Conservation (phyloP, 148 eudicot species). For the Amaranthus hypochondriacus region DNA sequence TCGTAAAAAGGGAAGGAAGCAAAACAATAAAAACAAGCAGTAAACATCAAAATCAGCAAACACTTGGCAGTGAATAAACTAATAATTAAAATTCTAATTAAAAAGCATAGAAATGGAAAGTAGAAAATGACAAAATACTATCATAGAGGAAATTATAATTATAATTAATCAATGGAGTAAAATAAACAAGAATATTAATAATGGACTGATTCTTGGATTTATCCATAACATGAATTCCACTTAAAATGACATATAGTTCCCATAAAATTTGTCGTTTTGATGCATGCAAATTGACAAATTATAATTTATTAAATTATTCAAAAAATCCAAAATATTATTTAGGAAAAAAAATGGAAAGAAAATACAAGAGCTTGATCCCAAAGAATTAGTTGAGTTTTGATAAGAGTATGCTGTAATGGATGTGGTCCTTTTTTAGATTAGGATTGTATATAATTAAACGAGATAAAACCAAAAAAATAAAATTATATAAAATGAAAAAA, state of each 20-base stretch:
- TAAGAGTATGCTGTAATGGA: constrained; percentile 15
- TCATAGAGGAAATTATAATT: neutral
- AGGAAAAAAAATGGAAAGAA: neutral
- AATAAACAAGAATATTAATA: neutral
- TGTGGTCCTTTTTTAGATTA: constrained; percentile 23
- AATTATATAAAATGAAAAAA: neutral
- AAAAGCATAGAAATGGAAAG: constrained; percentile 15
- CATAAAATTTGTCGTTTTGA: constrained; percentile 23
- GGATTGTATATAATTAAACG: neutral
- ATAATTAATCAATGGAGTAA: constrained; percentile 11
- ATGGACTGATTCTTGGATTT: constrained; percentile 14
- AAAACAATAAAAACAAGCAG: neutral
- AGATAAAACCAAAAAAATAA: neutral
- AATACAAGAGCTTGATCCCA: constrained; percentile 23
- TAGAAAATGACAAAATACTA: constrained; percentile 19
- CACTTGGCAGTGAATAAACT: constrained; percentile 9
- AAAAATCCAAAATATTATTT: neutral
- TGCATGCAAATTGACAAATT: constrained; percentile 21
- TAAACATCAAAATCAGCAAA: constrained; percentile 10
- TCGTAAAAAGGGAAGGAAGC: neutral
- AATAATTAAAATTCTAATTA: constrained; percentile 5
- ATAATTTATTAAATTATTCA: neutral
- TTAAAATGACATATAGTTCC: constrained; percentile 12
- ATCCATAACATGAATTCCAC: constrained; percentile 19
- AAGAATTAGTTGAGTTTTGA: constrained; percentile 30